Percentiles rank a stretch among this genome's conserved stretches.
Evolutionary conservation across 768 basidiomycete genomes (phyloP).

Genomic region (Boletus patriciae): DNA sequence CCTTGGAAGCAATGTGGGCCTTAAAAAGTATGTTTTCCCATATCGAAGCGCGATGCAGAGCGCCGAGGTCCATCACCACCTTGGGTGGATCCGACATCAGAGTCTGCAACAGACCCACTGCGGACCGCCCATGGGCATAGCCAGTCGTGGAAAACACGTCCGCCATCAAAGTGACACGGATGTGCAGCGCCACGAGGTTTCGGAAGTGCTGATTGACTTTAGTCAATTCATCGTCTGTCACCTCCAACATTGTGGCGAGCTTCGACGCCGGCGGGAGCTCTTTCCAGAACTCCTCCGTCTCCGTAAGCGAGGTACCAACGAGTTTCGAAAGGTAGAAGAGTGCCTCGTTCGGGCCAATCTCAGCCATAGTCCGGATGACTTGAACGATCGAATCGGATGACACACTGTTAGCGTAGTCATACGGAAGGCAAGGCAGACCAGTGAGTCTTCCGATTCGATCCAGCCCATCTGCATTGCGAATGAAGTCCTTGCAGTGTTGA

Average conservation of each 20-base stretch:
- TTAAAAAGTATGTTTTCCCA: conserved; percentile 88
- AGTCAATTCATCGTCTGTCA: conserved; percentile 45
- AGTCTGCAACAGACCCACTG: conserved; percentile 71
- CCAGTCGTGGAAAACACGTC: conserved; percentile 86
- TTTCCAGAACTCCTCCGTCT: conserved; percentile 74
- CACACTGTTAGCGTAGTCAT: conserved; percentile 81
- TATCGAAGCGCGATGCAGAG: conserved; percentile 75
- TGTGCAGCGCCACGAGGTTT: conserved; percentile 69
- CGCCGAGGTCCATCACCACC: conserved; percentile 71
- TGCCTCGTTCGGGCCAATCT: conserved; percentile 78
- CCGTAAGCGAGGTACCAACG: conserved; percentile 65
- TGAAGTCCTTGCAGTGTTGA: conserved; percentile 88
- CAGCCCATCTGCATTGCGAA: conserved; percentile 70
- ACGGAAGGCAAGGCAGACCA: conserved; percentile 82
- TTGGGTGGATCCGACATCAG: conserved; percentile 64
- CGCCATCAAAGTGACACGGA: conserved; percentile 78
- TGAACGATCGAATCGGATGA: conserved; percentile 86
- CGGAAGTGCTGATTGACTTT: conserved; percentile 67
- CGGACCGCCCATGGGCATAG: conserved; percentile 76
- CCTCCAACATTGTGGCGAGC: conserved; percentile 62
- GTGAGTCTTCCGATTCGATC: conserved; percentile 74
- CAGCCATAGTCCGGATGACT: conserved; percentile 85
- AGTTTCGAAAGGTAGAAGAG: conserved; percentile 67
- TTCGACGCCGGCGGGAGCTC: conserved; percentile 53
- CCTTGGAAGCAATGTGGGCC: conserved; percentile 51